phyloP scores from a whole-genome alignment of 2,329 filamentous ascomycete species.

The Alternaria sp. region DNA sequence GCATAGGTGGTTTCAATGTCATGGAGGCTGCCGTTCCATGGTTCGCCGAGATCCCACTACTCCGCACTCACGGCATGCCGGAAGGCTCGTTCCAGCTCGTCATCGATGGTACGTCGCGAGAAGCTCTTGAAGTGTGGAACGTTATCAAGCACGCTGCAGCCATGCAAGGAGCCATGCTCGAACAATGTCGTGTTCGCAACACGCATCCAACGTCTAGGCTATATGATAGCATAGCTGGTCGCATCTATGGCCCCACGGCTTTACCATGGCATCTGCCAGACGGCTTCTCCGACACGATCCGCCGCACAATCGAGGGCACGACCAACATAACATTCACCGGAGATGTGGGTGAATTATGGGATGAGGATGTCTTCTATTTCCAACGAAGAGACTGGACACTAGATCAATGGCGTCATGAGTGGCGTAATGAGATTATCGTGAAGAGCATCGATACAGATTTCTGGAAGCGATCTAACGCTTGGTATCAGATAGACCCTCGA shows the following conservation, averaged over 20 bases:
- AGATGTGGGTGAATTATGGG: not conserved
- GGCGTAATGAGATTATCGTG: too few relatives aligned
- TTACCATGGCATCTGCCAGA: not conserved
- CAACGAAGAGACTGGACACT: not conserved
- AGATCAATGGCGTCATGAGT: too few relatives aligned
- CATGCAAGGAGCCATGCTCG: not conserved
- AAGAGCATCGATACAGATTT: rapidly evolving
- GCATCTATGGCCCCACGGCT: too few relatives aligned
- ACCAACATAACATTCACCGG: not conserved
- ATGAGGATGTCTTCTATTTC: not conserved
- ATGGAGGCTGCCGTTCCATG: too few relatives aligned
- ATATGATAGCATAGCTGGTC: too few relatives aligned
- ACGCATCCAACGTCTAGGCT: not conserved
- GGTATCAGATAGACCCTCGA: not conserved
- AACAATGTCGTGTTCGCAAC: not conserved
- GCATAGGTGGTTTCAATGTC: too few relatives aligned
- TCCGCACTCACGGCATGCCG: too few relatives aligned
- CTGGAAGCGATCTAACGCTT: not conserved
- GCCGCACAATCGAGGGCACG: not conserved
- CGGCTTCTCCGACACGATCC: not conserved
- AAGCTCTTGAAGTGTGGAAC: not conserved
- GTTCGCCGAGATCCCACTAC: too few relatives aligned
- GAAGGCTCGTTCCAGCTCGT: not conserved
- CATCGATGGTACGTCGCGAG: rapidly evolving
- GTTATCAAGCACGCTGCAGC: not conserved